Conservation (phyloP, 73 alveolate genomes). For the Paraurostyla sp. region DNA sequence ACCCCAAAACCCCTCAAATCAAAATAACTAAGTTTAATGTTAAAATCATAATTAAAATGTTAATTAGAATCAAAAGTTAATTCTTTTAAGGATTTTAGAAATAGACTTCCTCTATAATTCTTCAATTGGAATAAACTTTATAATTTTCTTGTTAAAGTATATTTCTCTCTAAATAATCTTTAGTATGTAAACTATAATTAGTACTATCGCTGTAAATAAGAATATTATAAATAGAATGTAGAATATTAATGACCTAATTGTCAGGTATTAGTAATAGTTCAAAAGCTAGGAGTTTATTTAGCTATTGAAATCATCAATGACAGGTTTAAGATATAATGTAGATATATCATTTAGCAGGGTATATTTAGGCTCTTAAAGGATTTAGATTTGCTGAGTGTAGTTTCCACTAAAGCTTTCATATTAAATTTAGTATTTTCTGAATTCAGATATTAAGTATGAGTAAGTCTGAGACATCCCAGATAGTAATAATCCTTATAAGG, state of each 20-base stretch:
- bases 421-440: slow-evolving; percentile 35
- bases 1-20: too few species aligned
- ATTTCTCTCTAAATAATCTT: slow-evolving; percentile 9
- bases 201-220: background rate
- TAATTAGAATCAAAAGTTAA: background rate
- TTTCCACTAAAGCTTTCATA: background rate
- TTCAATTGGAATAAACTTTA: slow-evolving; percentile 16
- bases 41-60: too few species aligned
- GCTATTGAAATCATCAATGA: background rate
- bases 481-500: background rate
- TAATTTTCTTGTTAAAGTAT: slow-evolving; percentile 15
- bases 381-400: too few species aligned
- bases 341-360: background rate
- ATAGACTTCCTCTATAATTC: slow-evolving; percentile 26
- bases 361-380: background rate
- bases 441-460: slow-evolving; percentile 12
- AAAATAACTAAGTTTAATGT: too few species aligned
- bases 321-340: background rate
- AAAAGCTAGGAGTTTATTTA: background rate
- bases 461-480: background rate
- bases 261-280: background rate
- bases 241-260: background rate
- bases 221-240: background rate
- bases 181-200: background rate
- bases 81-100: background rate